Conservation (phyloP, 805 yeast species). For the Wickerhamomyces rabaulensis region DNA sequence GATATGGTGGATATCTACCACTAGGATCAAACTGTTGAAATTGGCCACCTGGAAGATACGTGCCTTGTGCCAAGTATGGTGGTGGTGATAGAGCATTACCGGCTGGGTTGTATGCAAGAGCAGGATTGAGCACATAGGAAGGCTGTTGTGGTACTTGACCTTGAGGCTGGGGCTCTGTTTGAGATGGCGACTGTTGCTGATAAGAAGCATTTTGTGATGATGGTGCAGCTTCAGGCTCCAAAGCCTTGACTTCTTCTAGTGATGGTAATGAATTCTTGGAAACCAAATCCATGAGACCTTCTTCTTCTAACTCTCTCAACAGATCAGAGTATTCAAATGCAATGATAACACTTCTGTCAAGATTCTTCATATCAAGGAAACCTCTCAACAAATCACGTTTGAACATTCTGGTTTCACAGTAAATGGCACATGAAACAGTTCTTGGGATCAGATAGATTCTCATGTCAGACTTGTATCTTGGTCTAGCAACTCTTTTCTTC, state of each 20-base stretch:
- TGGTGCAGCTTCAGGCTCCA: neutral
- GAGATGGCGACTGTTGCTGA: neutral
- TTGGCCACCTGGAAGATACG: neutral
- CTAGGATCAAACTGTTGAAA: neutral
- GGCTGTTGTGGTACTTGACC: neutral
- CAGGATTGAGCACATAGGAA: neutral
- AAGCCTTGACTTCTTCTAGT: slow-evolving; percentile 9
- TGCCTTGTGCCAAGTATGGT: neutral
- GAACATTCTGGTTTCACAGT: slow-evolving; percentile 45
- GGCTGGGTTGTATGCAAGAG: neutral
- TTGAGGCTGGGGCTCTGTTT: neutral
- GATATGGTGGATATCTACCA: neutral
- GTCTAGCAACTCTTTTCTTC: slow-evolving; percentile 55
- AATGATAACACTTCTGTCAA: slow-evolving; percentile 25
- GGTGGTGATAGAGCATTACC: neutral
- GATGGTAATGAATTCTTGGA: slow-evolving; percentile 13
- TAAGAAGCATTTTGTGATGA: neutral
- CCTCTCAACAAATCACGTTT: slow-evolving; percentile 48
- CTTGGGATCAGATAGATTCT: slow-evolving; percentile 51
- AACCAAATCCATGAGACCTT: slow-evolving; percentile 14
- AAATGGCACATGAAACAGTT: slow-evolving; percentile 33
- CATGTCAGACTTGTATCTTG: slow-evolving; percentile 59
- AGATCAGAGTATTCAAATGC: slow-evolving; percentile 25
- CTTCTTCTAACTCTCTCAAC: slow-evolving; percentile 11
- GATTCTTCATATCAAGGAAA: slow-evolving; percentile 32